Base-by-base conservation (phyloP, 345 rosid species). In the Citrus reticulata region DNA sequence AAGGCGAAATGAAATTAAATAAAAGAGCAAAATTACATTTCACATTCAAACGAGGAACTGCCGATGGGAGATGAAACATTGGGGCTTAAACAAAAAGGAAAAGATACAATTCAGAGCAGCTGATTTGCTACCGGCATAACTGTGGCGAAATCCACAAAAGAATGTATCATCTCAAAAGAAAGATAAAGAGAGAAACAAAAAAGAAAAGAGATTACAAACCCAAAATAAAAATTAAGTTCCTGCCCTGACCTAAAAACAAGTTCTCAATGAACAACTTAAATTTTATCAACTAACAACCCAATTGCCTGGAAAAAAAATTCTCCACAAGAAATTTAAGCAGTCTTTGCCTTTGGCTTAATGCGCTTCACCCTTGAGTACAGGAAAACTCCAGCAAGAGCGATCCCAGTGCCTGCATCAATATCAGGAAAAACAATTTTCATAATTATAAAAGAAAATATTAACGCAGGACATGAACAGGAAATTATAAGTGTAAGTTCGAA, bases 381-480 rank as follows among this genome's bases (percentile, higher is more conserved):
- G 84, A 97, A 97, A 62, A 97, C 98, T 85, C 99, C 99, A 7
- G 94, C 93, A 54, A 97, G 93, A 19, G 97, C 99, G 49, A 97
- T 77, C 11, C 94, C 99, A 68, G 99, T 97, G 75, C 99, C 99
- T 96, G 87, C 75, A 80, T 37, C 67, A 82, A 39, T 72, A 19
- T 22, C 72, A 46, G 35, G 40, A 51, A 27, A 51, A 74, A 72
- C 59, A n/a, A 30, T 20, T 58, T 54, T 39, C 2, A 8, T 39
- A 29, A 62, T 24, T 29, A 35, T n/a, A 32, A 3, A 73, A 17
- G 40, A 62, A 25, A 76, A 32, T n/a, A 10, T 3, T 30, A 5
- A 37, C 7, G 22, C 17, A 46, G 5, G 5, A 32, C 4, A 17
- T 7, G 30, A 75, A 61, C 14, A 6, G 24, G 10, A 46, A 17